Evolutionary conservation across 106 monocot species (phyloP), one percentile per base, ranked within the genome.

Genomic region (Gastrodia elata): DNA sequence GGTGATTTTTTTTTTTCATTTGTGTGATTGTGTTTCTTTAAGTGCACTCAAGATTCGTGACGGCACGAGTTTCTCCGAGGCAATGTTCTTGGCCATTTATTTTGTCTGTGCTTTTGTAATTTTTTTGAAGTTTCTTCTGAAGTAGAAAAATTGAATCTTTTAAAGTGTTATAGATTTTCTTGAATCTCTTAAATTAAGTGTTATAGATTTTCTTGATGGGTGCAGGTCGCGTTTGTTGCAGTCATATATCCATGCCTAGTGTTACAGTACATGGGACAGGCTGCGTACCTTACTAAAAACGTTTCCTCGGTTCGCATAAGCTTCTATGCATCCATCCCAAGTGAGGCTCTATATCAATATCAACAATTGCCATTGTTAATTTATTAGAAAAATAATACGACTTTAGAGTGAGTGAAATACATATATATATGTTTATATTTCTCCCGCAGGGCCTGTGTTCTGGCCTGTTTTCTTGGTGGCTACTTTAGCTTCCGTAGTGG

Each of bases 381-480:
- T 1, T 42, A 58, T n/a, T 42, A 34, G 20, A 25, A 43, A 52
- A 71, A 32, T 38, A 32, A n/a, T n/a, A n/a, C n/a, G n/a, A n/a
- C 46, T 20, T 49, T 55, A n/a, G n/a, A n/a, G n/a, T n/a, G n/a
- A n/a, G n/a, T n/a, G n/a, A n/a, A n/a, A n/a, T n/a, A n/a, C n/a
- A n/a, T n/a, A n/a, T n/a, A n/a, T n/a, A n/a, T n/a, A 32, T 18
- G 55, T 74, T 52, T 24, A 13, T 24, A 46, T n/a, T 67, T 68
- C 18, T 71, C 59, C n/a, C 83, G 82, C 84, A 94, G 94, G 87
- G 39, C 34, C 83, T 68, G 74, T 94, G 22, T 94, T 86, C 73
- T 94, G 94, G 94, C 94, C 94, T 10, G 83, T 94, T 38, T 94
- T 94, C 65, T 32, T 86, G 26, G 39, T 91, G 34, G 82, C 91